phyloP scores from a whole-genome alignment of 306 rosid genomes.

The Acacia confusa region DNA sequence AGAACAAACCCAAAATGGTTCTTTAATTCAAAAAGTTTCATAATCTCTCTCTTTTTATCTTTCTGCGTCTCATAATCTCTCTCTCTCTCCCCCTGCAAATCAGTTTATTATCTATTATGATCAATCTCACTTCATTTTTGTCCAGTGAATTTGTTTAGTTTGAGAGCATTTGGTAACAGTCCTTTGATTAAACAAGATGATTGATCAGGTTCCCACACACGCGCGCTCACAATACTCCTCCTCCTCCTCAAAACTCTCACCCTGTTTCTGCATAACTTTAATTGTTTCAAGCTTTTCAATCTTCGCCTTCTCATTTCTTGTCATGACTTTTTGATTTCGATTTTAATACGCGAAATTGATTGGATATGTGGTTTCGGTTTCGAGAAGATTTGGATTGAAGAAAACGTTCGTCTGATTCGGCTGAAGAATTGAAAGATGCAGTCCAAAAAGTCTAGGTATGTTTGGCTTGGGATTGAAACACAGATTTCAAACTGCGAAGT shows the following conservation, averaged over 20 bases:
- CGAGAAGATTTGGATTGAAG: conserved; percentile 58
- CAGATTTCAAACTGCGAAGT: neutral
- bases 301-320: neutral
- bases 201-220: too few relatives aligned
- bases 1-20: conserved; percentile 16
- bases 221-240: conserved; percentile 2
- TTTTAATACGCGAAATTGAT: conserved; percentile 17
- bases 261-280: conserved; percentile 27
- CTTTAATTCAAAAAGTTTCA: neutral
- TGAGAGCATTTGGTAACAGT: too few relatives aligned
- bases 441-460: conserved; percentile 69
- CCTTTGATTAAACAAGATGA: too few relatives aligned
- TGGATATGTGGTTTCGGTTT: conserved; percentile 30
- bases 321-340: neutral
- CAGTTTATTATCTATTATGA: too few relatives aligned
- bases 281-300: neutral
- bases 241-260: conserved; percentile 11
- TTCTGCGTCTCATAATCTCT: neutral
- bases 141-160: too few relatives aligned
- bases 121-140: too few relatives aligned
- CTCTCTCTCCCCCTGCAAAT: too few relatives aligned
- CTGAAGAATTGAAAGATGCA: conserved; percentile 63
- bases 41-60: neutral
- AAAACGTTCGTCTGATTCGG: conserved; percentile 54
- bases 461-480: conserved; percentile 4